These are phyloP conservation scores for Geosmithia morbida DNA, from an alignment of 2,329 filamentous ascomycete genomes.

Conservation along the genomic window DNA sequence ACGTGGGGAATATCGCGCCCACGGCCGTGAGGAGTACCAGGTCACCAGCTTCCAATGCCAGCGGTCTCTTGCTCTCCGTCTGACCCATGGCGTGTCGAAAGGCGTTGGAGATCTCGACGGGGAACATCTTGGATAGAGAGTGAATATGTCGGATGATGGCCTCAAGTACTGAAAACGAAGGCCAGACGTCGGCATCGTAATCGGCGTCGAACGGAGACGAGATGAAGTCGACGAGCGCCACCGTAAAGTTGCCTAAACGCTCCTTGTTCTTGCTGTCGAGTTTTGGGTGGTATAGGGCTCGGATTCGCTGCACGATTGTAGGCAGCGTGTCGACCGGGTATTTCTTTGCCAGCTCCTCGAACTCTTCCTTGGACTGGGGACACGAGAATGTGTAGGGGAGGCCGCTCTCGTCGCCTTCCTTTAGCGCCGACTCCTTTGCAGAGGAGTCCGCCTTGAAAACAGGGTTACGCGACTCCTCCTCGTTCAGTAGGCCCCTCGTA, in stretches of 20 bases:
- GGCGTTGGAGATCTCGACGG: constrained; percentile 59
- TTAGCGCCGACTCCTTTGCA: constrained; percentile 16
- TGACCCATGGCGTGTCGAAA: constrained; percentile 61
- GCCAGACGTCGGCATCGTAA: constrained; percentile 24
- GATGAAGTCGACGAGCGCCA: constrained; percentile 49
- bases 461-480: constrained; percentile 38
- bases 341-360: constrained; percentile 50
- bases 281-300: constrained; percentile 83
- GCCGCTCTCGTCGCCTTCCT: constrained; percentile 33
- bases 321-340: constrained; percentile 54
- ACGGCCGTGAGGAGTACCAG: constrained; percentile 73
- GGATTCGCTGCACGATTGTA: constrained; percentile 73
- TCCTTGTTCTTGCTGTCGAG: constrained; percentile 74
- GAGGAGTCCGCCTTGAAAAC: constrained; percentile 33
- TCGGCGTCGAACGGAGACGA: constrained; percentile 20
- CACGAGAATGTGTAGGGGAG: constrained; percentile 80
- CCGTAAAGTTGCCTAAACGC: constrained; percentile 56
- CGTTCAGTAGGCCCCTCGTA: constrained; percentile 50
- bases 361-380: constrained; percentile 61
- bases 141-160: constrained; percentile 79
- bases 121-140: constrained; percentile 77
- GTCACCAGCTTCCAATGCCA: constrained; percentile 51
- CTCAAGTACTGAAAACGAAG: constrained; percentile 58
- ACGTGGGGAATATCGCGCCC: constrained; percentile 78
- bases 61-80: constrained; percentile 31